Percentiles rank a stretch among this genome's conserved stretches.
These are phyloP conservation scores for Candida germanica DNA, from an alignment of 805 yeast genomes.

Conservation along the genomic window DNA sequence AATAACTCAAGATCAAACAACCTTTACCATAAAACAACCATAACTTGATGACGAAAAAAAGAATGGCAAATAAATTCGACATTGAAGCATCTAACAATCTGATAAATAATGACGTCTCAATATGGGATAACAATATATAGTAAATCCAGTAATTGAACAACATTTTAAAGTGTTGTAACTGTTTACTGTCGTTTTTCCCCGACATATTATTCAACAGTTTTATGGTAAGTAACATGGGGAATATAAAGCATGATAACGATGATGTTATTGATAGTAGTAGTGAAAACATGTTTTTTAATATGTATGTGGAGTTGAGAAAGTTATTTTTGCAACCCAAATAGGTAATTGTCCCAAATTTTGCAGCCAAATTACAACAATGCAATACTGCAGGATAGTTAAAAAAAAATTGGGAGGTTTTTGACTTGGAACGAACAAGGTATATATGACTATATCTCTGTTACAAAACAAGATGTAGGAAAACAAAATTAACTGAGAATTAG, in stretches of 20 bases:
- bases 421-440: too few relatives aligned
- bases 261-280: constrained; percentile 9
- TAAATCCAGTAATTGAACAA: constrained; percentile 24
- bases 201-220: constrained; percentile 14
- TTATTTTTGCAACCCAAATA: too few relatives aligned
- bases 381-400: too few relatives aligned
- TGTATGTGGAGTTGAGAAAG: too few relatives aligned
- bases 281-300: too few relatives aligned
- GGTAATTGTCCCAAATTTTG: too few relatives aligned
- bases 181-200: constrained; percentile 2
- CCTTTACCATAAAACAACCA: constrained; percentile 27
- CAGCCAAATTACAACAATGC: too few relatives aligned
- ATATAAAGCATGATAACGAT: constrained; percentile 8
- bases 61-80: constrained; percentile 7
- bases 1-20: constrained; percentile 20
- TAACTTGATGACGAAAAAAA: constrained; percentile 12
- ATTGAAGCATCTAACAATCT: constrained; percentile 10
- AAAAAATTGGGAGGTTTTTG: too few relatives aligned
- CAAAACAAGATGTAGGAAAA: too few relatives aligned
- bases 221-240: constrained; percentile 18
- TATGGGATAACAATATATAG: constrained; percentile 13
- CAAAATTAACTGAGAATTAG: too few relatives aligned
- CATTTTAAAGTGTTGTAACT: constrained; percentile 13
- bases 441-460: too few relatives aligned
- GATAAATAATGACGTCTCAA: constrained; percentile 12